These are phyloP conservation scores for Asterionellopsis glacialis DNA, from an alignment of 108 stramenopile genomes.

Conservation along the genomic window DNA sequence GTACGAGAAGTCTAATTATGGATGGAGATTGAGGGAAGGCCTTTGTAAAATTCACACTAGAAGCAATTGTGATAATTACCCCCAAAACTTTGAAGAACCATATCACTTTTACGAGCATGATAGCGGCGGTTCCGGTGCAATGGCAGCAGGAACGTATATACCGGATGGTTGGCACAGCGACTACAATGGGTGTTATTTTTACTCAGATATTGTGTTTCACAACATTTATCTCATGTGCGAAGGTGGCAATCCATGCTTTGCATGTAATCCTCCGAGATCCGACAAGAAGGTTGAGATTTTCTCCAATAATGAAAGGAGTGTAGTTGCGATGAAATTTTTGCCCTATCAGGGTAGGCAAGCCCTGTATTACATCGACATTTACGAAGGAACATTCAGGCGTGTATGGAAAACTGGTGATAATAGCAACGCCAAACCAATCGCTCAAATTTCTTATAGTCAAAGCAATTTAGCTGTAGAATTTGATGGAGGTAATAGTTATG, in stretches of 20 bases:
- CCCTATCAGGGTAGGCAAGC: constrained; percentile 6
- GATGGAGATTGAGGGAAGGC: constrained; percentile 18
- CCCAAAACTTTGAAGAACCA: constrained; percentile 5
- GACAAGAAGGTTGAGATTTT: not conserved
- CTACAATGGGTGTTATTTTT: constrained; percentile 4
- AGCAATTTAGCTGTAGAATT: not conserved
- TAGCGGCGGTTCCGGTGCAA: constrained; percentile 13
- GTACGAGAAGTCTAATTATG: constrained; percentile 11
- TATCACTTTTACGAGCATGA: constrained; percentile 16
- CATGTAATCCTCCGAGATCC: constrained; percentile 14
- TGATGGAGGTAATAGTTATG: not conserved
- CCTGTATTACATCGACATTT: not conserved
- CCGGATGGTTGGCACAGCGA: constrained; percentile 22
- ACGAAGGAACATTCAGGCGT: constrained; percentile 16
- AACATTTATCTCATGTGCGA: constrained; percentile 6
- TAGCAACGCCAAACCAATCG: constrained; percentile 22
- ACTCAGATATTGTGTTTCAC: not conserved
- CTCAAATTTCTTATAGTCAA: constrained; percentile 12
- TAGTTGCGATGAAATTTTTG: constrained; percentile 4
- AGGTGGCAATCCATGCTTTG: constrained; percentile 7
- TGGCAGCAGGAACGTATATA: constrained; percentile 12
- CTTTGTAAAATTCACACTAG: constrained; percentile 11
- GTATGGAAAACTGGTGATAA: constrained; percentile 19
- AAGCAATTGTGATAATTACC: constrained; percentile 6
- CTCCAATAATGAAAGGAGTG: constrained; percentile 7